phyloP scores from a whole-genome alignment of 768 basidiomycete species.

The Psilocybe tampanensis region DNA sequence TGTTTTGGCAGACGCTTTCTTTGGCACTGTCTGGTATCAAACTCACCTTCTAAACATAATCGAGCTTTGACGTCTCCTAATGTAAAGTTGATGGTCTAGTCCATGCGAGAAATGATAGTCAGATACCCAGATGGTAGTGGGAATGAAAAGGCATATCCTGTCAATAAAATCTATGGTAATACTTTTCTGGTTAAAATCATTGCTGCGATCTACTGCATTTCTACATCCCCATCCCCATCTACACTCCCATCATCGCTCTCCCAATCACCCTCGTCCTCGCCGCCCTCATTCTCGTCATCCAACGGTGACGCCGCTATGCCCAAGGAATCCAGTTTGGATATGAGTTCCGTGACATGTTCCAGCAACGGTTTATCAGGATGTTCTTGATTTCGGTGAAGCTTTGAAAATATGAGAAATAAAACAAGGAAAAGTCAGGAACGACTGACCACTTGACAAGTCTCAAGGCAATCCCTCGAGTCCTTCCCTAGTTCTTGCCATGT shows the following conservation, averaged over 20 bases:
- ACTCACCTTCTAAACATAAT: slow-evolving; percentile 16
- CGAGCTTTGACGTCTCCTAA: neutral
- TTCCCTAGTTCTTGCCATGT: slow-evolving; percentile 79
- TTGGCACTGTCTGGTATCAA: neutral
- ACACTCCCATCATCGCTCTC: slow-evolving; percentile 65
- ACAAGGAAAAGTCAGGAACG: neutral
- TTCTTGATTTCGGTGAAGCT: slow-evolving; percentile 74
- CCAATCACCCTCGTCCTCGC: slow-evolving; percentile 65
- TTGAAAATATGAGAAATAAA: slow-evolving; percentile 3
- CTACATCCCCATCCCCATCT: slow-evolving; percentile 58
- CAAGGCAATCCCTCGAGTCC: slow-evolving; percentile 79
- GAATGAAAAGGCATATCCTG: neutral
- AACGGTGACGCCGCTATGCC: slow-evolving; percentile 66
- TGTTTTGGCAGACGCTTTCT: neutral
- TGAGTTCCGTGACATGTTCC: slow-evolving; percentile 75
- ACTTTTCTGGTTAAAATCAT: slow-evolving; percentile 28
- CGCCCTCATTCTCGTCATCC: slow-evolving; percentile 57
- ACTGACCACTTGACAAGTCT: slow-evolving; percentile 79
- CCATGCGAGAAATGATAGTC: slow-evolving; percentile 3
- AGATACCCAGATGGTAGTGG: neutral
- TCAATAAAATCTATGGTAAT: slow-evolving; percentile 22
- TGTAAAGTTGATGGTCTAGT: neutral
- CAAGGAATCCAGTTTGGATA: slow-evolving; percentile 62
- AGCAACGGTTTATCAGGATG: slow-evolving; percentile 78
- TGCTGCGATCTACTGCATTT: slow-evolving; percentile 46